Conservation (phyloP, 306 rosid species). For the Cucumis hystrix region DNA sequence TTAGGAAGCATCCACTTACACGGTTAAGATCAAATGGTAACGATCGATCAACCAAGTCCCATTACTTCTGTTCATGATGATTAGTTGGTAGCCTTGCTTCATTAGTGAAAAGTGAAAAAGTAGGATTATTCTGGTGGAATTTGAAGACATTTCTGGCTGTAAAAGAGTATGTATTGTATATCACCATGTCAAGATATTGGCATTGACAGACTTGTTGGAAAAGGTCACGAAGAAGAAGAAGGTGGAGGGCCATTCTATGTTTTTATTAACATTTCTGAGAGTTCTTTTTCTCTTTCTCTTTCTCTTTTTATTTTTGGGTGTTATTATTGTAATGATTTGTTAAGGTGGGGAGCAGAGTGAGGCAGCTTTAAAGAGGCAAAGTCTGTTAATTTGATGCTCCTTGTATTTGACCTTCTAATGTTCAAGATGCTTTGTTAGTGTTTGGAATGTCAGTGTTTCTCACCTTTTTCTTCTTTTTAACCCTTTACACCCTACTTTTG, state of each 20-base stretch:
- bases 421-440: constrained; percentile 1
- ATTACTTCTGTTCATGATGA: background rate
- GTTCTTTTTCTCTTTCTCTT: too few relatives aligned
- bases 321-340: background rate
- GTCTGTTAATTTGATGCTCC: background rate
- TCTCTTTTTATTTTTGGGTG: background rate
- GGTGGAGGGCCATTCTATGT: background rate
- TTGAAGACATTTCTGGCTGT: background rate
- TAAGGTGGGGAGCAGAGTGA: background rate
- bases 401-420: constrained; percentile 6
- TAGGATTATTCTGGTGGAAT: background rate
- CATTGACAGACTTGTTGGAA: background rate
- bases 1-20: background rate
- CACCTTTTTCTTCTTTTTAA: background rate
- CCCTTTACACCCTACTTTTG: background rate
- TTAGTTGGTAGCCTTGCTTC: background rate
- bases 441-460: constrained; percentile 7
- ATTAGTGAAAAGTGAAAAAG: background rate
- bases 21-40: background rate
- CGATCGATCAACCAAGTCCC: background rate
- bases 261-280: background rate
- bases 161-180: background rate
- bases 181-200: background rate
- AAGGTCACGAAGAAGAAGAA: background rate
- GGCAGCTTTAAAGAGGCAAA: constrained; percentile 3